A percentile compares a stretch with the other conserved stretches of the same genome.
phyloP scores from a whole-genome alignment of 305 asterid species.

The Fraxinus nigra region DNA sequence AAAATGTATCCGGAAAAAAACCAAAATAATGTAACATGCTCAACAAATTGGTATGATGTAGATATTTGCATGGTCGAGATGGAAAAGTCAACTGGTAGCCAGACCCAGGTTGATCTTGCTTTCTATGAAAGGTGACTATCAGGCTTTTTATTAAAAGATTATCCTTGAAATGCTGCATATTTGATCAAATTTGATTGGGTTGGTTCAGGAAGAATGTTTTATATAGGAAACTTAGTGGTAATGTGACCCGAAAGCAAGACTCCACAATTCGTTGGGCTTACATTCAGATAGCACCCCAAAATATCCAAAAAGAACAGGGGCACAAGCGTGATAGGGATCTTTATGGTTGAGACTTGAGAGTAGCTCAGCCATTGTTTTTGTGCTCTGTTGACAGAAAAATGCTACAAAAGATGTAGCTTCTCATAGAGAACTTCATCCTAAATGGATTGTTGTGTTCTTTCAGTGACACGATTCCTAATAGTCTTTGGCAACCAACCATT shows the following conservation, averaged over 20 bases:
- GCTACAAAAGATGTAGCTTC: neutral
- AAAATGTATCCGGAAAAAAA: neutral
- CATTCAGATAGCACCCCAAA: neutral
- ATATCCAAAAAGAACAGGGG: neutral
- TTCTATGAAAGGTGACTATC: neutral
- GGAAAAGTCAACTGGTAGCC: neutral
- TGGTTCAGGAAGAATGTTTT: neutral
- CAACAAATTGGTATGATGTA: neutral
- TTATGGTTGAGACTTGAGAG: neutral
- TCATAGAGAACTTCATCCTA: neutral
- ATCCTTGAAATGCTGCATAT: neutral
- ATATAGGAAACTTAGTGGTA: neutral
- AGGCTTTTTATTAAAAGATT: neutral
- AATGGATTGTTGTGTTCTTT: neutral
- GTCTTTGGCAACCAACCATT: neutral
- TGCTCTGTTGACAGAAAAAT: neutral
- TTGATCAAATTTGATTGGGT: neutral
- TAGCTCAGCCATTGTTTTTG: neutral
- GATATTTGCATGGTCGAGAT: neutral
- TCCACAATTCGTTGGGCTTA: neutral
- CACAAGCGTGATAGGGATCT: neutral
- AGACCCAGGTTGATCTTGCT: neutral
- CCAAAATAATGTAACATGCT: neutral
- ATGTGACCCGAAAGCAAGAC: neutral
- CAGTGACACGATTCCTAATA: neutral